Evolutionary conservation across 129 eudicot species (phyloP).

Genomic region (Artemisia tridentata): DNA sequence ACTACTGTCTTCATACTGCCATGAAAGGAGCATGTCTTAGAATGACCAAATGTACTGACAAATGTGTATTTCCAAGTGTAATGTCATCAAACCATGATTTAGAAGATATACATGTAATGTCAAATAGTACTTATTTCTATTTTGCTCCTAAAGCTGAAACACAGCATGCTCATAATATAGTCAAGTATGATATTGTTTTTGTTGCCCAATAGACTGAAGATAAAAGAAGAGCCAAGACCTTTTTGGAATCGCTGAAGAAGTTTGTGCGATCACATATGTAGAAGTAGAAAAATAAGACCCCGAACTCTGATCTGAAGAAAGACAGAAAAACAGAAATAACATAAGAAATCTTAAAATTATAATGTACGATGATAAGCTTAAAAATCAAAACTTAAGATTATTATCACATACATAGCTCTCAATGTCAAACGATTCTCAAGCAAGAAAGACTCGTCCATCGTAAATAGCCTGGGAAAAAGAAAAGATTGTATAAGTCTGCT

Average conservation of each 20-base stretch:
- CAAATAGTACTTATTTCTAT: too few species aligned
- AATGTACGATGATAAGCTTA: neutral
- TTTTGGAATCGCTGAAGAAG: slow-evolving; percentile 69
- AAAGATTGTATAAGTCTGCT: slow-evolving; percentile 1
- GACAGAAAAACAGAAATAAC: neutral
- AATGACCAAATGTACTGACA: too few species aligned
- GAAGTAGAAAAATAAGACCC: slow-evolving; percentile 55
- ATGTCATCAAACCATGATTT: too few species aligned
- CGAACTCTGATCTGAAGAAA: slow-evolving; percentile 62
- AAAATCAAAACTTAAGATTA: neutral
- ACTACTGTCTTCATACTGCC: too few species aligned
- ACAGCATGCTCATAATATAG: neutral
- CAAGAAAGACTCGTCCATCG: slow-evolving; percentile 77
- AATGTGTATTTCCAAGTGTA: too few species aligned
- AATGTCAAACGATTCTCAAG: slow-evolving; percentile 70
- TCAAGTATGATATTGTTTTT: neutral
- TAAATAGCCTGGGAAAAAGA: slow-evolving; percentile 48
- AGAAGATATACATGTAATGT: too few species aligned
- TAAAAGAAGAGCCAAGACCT: slow-evolving; percentile 43
- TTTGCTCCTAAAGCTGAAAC: too few species aligned
- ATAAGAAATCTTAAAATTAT: neutral
- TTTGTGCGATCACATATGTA: slow-evolving; percentile 85
- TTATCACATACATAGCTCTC: slow-evolving; percentile 73
- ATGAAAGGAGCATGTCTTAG: too few species aligned
- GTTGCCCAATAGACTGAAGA: neutral